Evolutionary conservation across 257 asterid genomes (phyloP), one percentile per base, ranked within the genome.

Genomic region (Jaltomata sinuosa): DNA sequence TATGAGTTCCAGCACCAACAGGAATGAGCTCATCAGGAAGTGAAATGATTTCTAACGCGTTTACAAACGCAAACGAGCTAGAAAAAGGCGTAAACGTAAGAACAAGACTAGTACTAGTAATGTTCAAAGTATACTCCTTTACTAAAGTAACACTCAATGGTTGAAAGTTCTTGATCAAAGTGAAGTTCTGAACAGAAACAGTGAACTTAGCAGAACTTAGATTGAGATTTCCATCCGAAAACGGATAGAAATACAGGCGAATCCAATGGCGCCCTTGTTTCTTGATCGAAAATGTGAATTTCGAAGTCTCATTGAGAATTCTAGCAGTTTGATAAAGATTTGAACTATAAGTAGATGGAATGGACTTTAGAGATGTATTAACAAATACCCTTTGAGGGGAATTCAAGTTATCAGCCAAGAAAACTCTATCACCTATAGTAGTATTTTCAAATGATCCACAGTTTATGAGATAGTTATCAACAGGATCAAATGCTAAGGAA

Each of bases 11-110:
- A 83, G 64, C 83, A 25, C 50, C 86, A 82, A 36, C 74, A 4
- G 92, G 92, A 79, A 88, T 54, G 29, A 89, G 80, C 71, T 85
- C 89, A 86, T 86, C 86, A 27, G 92, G 92, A 47, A 83, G 76
- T 21, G 88, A 89, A 50, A 88, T 19, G 52, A 89, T 79, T 78
- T 89, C 92, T 12, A 89, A 71, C 0, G 89, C 92, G 36, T 88
- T 89, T 19, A 89, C 15, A 59, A 89, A 89, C 1, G 89, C 88
- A 27, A 88, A 84, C 21, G 92, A 89, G 84, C 79, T 47, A 38
- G 57, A 50, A 21, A 84, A 85, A 77, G 91, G 92, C 67, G 80
- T 85, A 54, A 89, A 89, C 6, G 6, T 47, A 40, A 89, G 86
- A 71, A 80, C 85, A 40, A 89, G 71, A 77, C 61, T 83, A 61